Evolutionary conservation across 2,329 filamentous ascomycete genomes (phyloP), one percentile per base, ranked within the genome.

Genomic region (Colletotrichum sp.): DNA sequence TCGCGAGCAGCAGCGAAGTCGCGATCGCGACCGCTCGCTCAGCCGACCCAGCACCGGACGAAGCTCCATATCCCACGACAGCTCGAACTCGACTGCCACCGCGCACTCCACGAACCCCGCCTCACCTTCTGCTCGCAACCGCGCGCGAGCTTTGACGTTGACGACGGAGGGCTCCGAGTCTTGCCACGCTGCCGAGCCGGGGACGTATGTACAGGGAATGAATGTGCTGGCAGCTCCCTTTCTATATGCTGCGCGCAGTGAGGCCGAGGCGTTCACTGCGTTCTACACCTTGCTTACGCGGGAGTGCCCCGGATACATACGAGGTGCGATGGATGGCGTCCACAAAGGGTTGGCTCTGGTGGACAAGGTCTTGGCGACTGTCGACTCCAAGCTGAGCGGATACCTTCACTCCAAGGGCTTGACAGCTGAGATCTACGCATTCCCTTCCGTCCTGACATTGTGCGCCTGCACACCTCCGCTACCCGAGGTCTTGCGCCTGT

Each of bases 141-240:
- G 91, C 77, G 86, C 88, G n/a, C 88, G 90, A 43, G 90, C 91
- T 36, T 82, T 91, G 72, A 91, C 91, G 15, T 85, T 93, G 71
- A 93, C 91, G 2, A 93, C 90, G 0, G 92, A 93, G 81, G 89
- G 92, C 77, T 90, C 93, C 78, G 77, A 77, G 52, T 69, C 77
- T 9, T 90, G 90, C 73, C 81, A 84, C 24, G 88, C 87, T 4
- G 86, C 87, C 36, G 93, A 95, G 80, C 91, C 95, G 13, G 95
- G 96, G 36, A 96, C 95, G 55, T 99, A 99, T 81, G 96, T 99
- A 4, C 97, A 99, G 85, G 97, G 97, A 79, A 99, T 99, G 96
- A 99, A 99, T 83, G 97, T 99, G 55, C 91, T 99, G 18, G 96
- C 96, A 12, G 97, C 97, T 1, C 97, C 97, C 0, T 98, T 99